Conservation (phyloP, 2,329 filamentous ascomycete genomes). For the Neofusicoccum kwambonambiense region DNA sequence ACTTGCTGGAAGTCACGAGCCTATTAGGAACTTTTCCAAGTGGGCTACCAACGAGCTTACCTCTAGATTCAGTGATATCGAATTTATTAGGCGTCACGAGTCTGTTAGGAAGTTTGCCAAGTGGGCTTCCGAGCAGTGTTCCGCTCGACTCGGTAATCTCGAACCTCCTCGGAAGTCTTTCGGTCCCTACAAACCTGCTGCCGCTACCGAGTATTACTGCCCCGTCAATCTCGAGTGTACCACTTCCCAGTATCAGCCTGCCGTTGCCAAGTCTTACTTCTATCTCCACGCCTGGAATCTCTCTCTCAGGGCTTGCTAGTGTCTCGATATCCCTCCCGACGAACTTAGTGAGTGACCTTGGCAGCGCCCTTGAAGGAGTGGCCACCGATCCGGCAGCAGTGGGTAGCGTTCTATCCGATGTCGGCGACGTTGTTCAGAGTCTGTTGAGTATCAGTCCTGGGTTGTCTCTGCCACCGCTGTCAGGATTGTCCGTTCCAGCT, state of each 20-base stretch:
- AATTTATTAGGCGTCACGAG: not conserved
- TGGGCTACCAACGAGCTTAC: not conserved
- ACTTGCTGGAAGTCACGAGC: not conserved
- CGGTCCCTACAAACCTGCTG: not conserved
- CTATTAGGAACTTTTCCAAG: not conserved
- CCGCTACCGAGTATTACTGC: too few relatives aligned
- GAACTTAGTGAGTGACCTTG: too few relatives aligned
- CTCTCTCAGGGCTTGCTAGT: not conserved
- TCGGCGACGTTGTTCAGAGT: too few relatives aligned
- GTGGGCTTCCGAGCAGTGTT: not conserved
- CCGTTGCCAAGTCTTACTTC: not conserved
- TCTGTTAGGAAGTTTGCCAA: not conserved
- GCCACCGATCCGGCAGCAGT: too few relatives aligned
- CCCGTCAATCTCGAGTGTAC: not conserved
- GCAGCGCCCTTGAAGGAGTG: too few relatives aligned
- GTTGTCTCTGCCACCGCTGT: not conserved
- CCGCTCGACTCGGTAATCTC: not conserved
- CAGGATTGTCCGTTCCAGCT: too few relatives aligned
- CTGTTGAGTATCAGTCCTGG: too few relatives aligned
- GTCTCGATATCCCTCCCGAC: not conserved
- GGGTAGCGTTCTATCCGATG: too few relatives aligned
- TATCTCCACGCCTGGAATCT: not conserved
- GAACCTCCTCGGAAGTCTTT: not conserved
- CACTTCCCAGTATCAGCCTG: not conserved
- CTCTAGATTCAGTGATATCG: not conserved